Base-by-base conservation (phyloP, 1,284 basidiomycete species). In the Cutaneotrichosporon sp. region DNA sequence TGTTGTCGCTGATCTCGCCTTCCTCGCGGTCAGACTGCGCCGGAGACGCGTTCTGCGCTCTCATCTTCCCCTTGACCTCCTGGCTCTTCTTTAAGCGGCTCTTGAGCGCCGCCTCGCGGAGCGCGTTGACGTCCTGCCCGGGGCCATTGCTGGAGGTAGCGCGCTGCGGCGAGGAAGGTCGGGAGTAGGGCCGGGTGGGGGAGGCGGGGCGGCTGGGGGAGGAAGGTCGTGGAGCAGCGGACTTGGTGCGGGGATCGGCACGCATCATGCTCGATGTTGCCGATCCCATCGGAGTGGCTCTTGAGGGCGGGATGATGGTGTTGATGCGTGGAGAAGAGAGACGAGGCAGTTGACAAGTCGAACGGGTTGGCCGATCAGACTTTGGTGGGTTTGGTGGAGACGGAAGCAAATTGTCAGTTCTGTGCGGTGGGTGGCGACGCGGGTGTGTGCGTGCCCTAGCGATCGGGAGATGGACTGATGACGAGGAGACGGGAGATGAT, bases 191-290 rank as follows among this genome's bases (percentile, higher is more conserved):
- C 27, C 2, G n/a, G 38, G 14, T 2, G 18, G 13, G 10, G 51
- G n/a, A 52, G 20, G 18, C 4, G 31, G 4, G 13, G 31, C 13
- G 20, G 31, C 4, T 2, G 51, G 11, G 51, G 27, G 38, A 31
- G 24, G 36, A 29, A n/a, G 13, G 22, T 14, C 2, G 24, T 22
- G 24, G 7, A 33, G 29, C 22, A 7, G 29, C 22, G n/a, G 20
- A 36, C 22, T n/a, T 5, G 7, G 63, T 59, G 56, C 56, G 50
- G 63, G 60, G 63, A 65, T 61, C 63, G 57, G 63, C 58, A 51
- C 63, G 62, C 63, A 62, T 65, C 63, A 62, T 62, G 20, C 36
- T 65, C 5, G 63, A 65, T 6, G 43, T 7, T 18, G 38, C 63
- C 63, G 60, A 62, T 62, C 63, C 63, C 63, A 65, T 65, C 13